Base-by-base conservation (phyloP, 2,329 filamentous ascomycete species). In the Colletotrichum magnum region DNA sequence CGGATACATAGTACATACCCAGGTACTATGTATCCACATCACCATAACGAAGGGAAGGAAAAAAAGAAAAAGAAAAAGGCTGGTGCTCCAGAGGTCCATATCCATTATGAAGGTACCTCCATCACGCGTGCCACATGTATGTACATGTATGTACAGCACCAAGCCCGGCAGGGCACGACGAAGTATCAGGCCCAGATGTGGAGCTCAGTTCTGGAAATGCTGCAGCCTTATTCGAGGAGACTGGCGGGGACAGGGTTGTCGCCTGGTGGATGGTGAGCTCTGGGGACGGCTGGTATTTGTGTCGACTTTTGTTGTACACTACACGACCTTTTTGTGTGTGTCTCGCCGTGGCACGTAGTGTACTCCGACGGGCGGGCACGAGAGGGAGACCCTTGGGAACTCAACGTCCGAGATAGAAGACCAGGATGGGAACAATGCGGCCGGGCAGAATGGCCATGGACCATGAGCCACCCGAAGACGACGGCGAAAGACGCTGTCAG, bases 151-250 rank as follows among this genome's bases (percentile, higher is more conserved):
- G 58, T 48, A 52, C 60, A 43, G 24, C 59, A 53, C 51, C 56
- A 53, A 28, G 63, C 62, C 48, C 39, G 26, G 39, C 65, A 68
- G 65, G 54, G 61, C 61, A 65, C 47, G 53, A 59, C 61, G 48
- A 41, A 9, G 28, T 32, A 59, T 61, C 65, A 64, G 64, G 47
- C 16, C 48, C 50, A 54, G 61, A 58, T 18, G 65, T 65, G 66
- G 66, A 43, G 28, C 32, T 53, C 58, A 26, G 54, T 52, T 36
- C 18, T 24, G 48, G 50, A 36, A 59, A 64, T 69, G 24, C 64
- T 68, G 64, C 50, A 68, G 58, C 64, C 68, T 68, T 68, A 70
- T 70, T 70, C 68, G 68, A 69, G 50, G 58, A 69, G 26, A 32
- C n/a, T 41, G 48, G 28, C 50, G 50, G 50, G 53, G 43, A 18